These are phyloP conservation scores for Usnea hakonensis DNA, from an alignment of 495 filamentous ascomycete genomes.

Conservation along the genomic window DNA sequence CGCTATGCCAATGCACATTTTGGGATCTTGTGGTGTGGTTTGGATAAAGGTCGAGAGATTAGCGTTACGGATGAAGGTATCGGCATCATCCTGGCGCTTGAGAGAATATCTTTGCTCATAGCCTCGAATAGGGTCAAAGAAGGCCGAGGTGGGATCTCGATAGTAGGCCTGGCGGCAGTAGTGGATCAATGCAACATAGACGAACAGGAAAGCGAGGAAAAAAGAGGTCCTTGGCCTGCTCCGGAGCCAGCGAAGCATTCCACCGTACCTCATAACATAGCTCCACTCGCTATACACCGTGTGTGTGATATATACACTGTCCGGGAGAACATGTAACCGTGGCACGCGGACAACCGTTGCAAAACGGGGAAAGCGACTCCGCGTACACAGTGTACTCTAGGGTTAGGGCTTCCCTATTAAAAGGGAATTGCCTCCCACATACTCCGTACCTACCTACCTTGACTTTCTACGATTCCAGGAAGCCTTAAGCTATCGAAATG, in stretches of 20 bases:
- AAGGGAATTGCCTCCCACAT: too few relatives aligned
- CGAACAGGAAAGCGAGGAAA: constrained; percentile 25
- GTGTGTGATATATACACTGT: not conserved
- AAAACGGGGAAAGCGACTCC: too few relatives aligned
- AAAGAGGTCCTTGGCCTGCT: constrained; percentile 1
- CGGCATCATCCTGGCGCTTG: constrained; percentile 32
- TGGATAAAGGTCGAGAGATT: constrained; percentile 16
- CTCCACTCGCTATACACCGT: not conserved
- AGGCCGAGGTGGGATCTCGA: constrained; percentile 39
- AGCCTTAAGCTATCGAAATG: too few relatives aligned
- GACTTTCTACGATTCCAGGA: too few relatives aligned
- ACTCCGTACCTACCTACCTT: too few relatives aligned
- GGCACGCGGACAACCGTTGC: not conserved
- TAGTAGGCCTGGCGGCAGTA: constrained; percentile 28
- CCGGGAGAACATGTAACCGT: not conserved
- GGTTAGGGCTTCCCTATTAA: too few relatives aligned
- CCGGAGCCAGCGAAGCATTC: constrained; percentile 2
- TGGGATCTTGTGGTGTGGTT: constrained; percentile 10
- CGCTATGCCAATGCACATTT: constrained; percentile 33
- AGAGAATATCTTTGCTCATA: constrained; percentile 37
- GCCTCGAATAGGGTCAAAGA: constrained; percentile 35
- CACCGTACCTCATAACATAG: not conserved
- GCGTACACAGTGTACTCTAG: too few relatives aligned
- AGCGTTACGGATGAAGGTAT: constrained; percentile 27
- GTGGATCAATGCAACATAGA: constrained; percentile 28